A percentile compares a stretch with the other conserved stretches of the same genome.
Evolutionary conservation across 2,329 filamentous ascomycete genomes (phyloP).

Genomic region (Monosporascus sp.): DNA sequence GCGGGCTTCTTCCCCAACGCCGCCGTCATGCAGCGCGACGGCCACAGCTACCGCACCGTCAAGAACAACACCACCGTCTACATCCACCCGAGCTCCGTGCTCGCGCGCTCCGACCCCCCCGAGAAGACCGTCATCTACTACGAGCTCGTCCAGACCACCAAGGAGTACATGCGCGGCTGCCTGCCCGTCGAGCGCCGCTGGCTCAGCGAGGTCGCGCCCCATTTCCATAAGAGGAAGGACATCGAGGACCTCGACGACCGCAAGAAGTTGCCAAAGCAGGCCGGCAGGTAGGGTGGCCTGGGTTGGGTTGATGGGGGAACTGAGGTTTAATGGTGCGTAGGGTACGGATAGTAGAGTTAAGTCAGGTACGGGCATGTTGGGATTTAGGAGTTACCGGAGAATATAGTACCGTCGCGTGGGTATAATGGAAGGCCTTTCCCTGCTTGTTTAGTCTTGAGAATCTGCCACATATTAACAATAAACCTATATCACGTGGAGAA

Average conservation of each 20-base stretch:
- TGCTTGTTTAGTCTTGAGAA: too few relatives aligned
- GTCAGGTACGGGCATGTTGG: too few relatives aligned
- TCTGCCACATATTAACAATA: too few relatives aligned
- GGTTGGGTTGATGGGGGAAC: too few relatives aligned
- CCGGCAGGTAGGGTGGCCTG: slow-evolving; percentile 1
- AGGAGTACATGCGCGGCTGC: slow-evolving; percentile 88
- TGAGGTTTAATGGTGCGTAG: too few relatives aligned
- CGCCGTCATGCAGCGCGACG: slow-evolving; percentile 74
- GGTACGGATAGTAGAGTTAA: too few relatives aligned
- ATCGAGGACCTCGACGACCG: slow-evolving; percentile 73
- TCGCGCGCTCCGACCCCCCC: slow-evolving; percentile 72
- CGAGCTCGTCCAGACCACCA: slow-evolving; percentile 74
- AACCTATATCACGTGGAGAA: too few relatives aligned
- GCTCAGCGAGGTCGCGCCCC: slow-evolving; percentile 85
- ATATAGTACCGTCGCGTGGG: too few relatives aligned
- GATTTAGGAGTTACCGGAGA: too few relatives aligned
- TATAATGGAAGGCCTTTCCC: too few relatives aligned
- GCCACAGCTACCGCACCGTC: slow-evolving; percentile 84
- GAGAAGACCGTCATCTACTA: slow-evolving; percentile 83
- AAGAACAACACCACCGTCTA: slow-evolving; percentile 87
- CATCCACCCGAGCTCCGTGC: slow-evolving; percentile 81
- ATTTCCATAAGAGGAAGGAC: slow-evolving; percentile 91
- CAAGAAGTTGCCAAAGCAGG: slow-evolving; percentile 64
- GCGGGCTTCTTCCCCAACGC: slow-evolving; percentile 95
- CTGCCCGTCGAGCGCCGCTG: slow-evolving; percentile 81